Percentiles rank a stretch among this genome's conserved stretches.
Conservation (phyloP, 2,329 filamentous ascomycete species). For the Zymoseptoria pseudotritici region DNA sequence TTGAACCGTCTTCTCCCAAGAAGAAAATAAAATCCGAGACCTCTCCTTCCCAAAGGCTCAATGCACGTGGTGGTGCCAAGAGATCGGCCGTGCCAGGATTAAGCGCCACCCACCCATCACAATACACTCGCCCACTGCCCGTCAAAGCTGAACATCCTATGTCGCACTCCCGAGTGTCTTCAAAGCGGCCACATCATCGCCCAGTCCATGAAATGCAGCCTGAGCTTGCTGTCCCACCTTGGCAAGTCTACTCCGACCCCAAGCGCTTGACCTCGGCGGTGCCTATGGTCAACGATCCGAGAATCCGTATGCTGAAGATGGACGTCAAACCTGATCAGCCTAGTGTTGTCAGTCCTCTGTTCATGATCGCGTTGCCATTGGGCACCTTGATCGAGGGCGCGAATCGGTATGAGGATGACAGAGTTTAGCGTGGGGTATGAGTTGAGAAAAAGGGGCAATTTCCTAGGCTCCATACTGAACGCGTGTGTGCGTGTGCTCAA, state of each 20-base stretch:
- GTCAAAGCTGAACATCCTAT: not conserved
- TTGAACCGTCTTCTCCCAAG: not conserved
- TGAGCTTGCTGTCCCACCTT: not conserved
- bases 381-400: constrained; percentile 11
- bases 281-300: constrained; percentile 6
- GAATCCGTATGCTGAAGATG: constrained; percentile 3
- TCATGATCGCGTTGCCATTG: constrained; percentile 11
- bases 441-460: too few relatives aligned
- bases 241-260: constrained; percentile 3
- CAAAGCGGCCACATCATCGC: not conserved
- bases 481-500: too few relatives aligned
- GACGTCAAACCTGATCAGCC: constrained; percentile 4
- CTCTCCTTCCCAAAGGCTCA: not conserved
- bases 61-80: constrained; percentile 4
- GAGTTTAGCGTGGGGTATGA: not conserved
- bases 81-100: constrained; percentile 2
- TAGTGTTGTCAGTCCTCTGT: constrained; percentile 7
- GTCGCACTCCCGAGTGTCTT: not conserved
- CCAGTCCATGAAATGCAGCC: not conserved
- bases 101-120: constrained; percentile 9
- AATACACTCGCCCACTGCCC: constrained; percentile 4
- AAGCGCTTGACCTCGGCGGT: constrained; percentile 2
- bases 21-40: constrained; percentile 1
- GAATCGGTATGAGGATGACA: not conserved
- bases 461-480: too few relatives aligned